Evolutionary conservation across 2,329 filamentous ascomycete species (phyloP).

Genomic region (Pseudogymnoascus sp.): DNA sequence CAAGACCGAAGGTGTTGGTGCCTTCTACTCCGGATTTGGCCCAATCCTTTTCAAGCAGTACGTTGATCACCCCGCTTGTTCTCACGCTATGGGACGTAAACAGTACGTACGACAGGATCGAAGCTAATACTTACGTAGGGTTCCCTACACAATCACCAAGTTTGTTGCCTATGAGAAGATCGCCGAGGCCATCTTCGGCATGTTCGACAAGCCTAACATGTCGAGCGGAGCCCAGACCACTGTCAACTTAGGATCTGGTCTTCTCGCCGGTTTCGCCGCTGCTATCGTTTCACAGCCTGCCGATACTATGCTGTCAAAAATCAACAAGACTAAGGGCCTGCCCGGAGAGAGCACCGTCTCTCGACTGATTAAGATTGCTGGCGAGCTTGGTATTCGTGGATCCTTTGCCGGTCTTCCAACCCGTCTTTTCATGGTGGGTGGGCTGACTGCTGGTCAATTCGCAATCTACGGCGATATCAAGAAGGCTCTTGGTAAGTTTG

Average conservation of each 20-base stretch:
- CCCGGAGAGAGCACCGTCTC: conserved; percentile 76
- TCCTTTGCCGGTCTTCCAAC: conserved; percentile 76
- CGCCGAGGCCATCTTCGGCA: conserved; percentile 62
- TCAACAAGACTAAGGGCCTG: conserved; percentile 88
- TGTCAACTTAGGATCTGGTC: conserved; percentile 74
- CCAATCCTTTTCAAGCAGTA: conserved; percentile 78
- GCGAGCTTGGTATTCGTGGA: conserved; percentile 74
- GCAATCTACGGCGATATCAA: conserved; percentile 74
- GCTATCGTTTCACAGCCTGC: conserved; percentile 83
- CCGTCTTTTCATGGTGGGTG: conserved; percentile 61
- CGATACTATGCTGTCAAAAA: conserved; percentile 91
- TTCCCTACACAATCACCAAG: conserved; percentile 92
- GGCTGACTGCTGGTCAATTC: conserved; percentile 73
- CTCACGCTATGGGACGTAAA: background rate
- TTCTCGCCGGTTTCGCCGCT: conserved; percentile 76
- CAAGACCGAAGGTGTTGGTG: conserved; percentile 73
- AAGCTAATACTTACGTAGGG: conserved; percentile 40
- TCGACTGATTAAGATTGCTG: conserved; percentile 80
- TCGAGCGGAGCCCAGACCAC: conserved; percentile 65
- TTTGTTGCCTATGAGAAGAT: conserved; percentile 93
- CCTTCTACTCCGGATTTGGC: conserved; percentile 88
- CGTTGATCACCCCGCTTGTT: conserved; percentile 27
- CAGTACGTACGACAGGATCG: background rate
- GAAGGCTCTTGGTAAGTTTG: conserved; percentile 15
- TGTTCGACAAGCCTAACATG: conserved; percentile 63